Conservation (phyloP, 345 rosid genomes). For the Hirschfeldia incana region DNA sequence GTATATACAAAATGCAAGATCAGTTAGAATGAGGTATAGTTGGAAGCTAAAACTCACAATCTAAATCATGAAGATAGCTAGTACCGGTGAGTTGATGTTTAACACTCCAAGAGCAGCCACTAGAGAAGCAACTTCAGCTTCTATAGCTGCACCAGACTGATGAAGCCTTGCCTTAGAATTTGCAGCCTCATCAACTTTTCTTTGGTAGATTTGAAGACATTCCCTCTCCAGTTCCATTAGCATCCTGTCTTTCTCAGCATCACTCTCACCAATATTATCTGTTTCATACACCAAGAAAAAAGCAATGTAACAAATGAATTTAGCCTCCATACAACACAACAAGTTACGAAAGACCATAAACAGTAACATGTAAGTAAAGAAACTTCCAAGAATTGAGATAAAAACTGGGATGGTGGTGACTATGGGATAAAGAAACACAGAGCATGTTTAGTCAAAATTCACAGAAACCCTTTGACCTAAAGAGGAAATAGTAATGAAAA, state of each 20-base stretch:
- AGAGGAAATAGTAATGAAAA: conserved; percentile 20
- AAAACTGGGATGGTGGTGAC: background rate
- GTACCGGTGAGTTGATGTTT: conserved; percentile 67
- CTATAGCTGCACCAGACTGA: conserved; percentile 88
- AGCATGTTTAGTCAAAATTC: conserved; percentile 33
- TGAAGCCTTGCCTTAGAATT: conserved; percentile 85
- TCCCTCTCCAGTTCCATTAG: conserved; percentile 83
- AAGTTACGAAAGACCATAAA: background rate
- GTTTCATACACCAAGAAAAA: conserved; percentile 35
- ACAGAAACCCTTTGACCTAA: conserved; percentile 34
- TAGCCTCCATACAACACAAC: conserved; percentile 1
- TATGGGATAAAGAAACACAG: background rate
- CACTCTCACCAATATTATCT: conserved; percentile 96
- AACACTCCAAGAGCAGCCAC: conserved; percentile 87
- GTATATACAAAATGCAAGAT: background rate
- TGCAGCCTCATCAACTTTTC: conserved; percentile 93
- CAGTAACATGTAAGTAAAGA: conserved; percentile 8
- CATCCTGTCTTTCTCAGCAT: conserved; percentile 79
- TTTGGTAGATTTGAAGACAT: conserved; percentile 83
- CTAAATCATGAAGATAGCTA: background rate
- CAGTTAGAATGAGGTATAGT: background rate
- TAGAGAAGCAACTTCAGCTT: conserved; percentile 93
- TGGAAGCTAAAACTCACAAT: background rate
- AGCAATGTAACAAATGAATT: background rate
- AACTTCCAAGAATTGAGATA: background rate